A percentile compares a stretch with the other conserved stretches of the same genome.
phyloP scores from a whole-genome alignment of 495 filamentous ascomycete species.

The Neurospora sp. region DNA sequence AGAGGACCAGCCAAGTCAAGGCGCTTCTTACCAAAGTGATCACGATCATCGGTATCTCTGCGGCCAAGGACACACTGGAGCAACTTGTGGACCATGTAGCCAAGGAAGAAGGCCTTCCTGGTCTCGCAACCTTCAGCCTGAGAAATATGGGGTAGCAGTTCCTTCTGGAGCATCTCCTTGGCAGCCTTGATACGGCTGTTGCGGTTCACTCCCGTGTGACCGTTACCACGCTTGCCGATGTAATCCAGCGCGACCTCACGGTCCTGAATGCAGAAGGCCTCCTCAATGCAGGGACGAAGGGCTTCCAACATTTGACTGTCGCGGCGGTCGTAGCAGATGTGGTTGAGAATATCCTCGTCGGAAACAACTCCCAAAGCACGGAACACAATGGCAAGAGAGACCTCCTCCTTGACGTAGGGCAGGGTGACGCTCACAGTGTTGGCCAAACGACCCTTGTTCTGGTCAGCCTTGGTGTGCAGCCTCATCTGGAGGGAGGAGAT shows the following conservation, averaged over 20 bases:
- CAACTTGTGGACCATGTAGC: conserved; percentile 95
- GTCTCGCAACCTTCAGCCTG: conserved; percentile 95
- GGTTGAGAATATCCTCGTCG: conserved; percentile 94
- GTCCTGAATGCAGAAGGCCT: conserved; percentile 91
- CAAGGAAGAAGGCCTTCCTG: conserved; percentile 93
- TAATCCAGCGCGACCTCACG: conserved; percentile 91
- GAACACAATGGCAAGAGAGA: conserved; percentile 91
- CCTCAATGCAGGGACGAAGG: conserved; percentile 91
- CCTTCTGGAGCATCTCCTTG: conserved; percentile 89
- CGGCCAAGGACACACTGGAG: conserved; percentile 85
- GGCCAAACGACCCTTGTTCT: conserved; percentile 65
- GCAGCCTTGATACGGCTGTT: conserved; percentile 87
- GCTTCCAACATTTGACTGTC: conserved; percentile 97
- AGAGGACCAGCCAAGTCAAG: conserved; percentile 92
- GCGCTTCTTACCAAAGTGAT: conserved; percentile 98
- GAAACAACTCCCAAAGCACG: conserved; percentile 91
- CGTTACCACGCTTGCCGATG: conserved; percentile 78
- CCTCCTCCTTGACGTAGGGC: conserved; percentile 87
- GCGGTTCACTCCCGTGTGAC: conserved; percentile 55
- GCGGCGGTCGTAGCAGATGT: conserved; percentile 90
- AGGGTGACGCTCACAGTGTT: conserved; percentile 80
- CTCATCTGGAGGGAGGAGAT: conserved; percentile 86
- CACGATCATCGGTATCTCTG: conserved; percentile 87
- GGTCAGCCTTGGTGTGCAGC: conserved; percentile 74
- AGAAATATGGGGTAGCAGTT: conserved; percentile 92